phyloP scores from a whole-genome alignment of 1,284 basidiomycete species.

The Ceratobasidium sp. region DNA sequence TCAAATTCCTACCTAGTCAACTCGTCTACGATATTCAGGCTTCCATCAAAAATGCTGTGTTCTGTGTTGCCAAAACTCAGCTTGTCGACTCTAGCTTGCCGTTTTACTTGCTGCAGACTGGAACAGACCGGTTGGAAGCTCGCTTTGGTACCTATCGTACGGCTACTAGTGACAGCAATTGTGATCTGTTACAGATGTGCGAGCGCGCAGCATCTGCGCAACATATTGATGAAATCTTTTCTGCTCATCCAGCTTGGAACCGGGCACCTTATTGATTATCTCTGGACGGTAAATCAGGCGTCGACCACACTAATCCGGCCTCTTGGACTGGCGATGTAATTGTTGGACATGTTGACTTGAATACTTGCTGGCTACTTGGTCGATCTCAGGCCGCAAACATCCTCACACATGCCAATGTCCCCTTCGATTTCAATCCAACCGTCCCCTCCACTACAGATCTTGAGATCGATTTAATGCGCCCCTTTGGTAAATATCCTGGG shows the following conservation, averaged over 20 bases:
- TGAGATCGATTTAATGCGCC: slow-evolving; percentile 17
- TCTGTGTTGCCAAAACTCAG: slow-evolving; percentile 53
- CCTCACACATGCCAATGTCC: neutral
- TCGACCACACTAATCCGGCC: slow-evolving; percentile 50
- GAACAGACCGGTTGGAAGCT: slow-evolving; percentile 52
- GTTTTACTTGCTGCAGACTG: slow-evolving; percentile 51
- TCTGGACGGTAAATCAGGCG: slow-evolving; percentile 4
- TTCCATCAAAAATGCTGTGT: slow-evolving; percentile 52
- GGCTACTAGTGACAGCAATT: slow-evolving; percentile 11
- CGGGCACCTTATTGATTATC: slow-evolving; percentile 18
- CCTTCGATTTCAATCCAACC: neutral
- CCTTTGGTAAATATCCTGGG: neutral
- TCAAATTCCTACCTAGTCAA: slow-evolving; percentile 51
- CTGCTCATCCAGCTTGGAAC: slow-evolving; percentile 18
- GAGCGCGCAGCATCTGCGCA: neutral
- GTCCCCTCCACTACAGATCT: neutral
- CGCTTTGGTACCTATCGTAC: slow-evolving; percentile 51
- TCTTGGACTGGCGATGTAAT: slow-evolving; percentile 48
- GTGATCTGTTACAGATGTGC: slow-evolving; percentile 9
- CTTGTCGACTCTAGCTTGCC: slow-evolving; percentile 42
- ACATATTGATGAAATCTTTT: slow-evolving; percentile 13
- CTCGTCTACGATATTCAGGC: slow-evolving; percentile 52
- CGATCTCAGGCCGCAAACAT: slow-evolving; percentile 11
- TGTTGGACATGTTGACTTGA: slow-evolving; percentile 37
- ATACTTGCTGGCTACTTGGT: slow-evolving; percentile 29